Conservation (phyloP, 2,329 filamentous ascomycete genomes). For the Cladosporium sp. region DNA sequence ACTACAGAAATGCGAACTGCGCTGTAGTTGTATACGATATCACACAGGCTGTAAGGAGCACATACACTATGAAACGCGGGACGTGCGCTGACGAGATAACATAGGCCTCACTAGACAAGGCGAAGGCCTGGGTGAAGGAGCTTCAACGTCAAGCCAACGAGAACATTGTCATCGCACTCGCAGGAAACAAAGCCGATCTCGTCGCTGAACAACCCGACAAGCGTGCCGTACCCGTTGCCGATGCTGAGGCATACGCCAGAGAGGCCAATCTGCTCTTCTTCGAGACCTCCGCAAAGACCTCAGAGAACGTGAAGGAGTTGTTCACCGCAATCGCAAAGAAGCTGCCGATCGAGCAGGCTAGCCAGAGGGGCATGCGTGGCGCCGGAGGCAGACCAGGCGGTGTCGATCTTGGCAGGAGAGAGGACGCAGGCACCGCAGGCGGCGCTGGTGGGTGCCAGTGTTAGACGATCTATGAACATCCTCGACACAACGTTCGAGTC, state of each 20-base stretch:
- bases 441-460: conserved; percentile 64
- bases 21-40: conserved; percentile 99
- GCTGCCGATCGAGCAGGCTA: conserved; percentile 90
- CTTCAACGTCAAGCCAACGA: conserved; percentile 98
- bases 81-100: conserved; percentile 25
- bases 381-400: conserved; percentile 60
- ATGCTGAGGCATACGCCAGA: conserved; percentile 91
- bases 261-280: conserved; percentile 96
- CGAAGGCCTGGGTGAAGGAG: conserved; percentile 99
- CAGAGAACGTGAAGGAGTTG: conserved; percentile 91
- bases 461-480: conserved; percentile 39
- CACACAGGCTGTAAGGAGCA: conserved; percentile 82
- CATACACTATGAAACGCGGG: background rate
- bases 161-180: conserved; percentile 98
- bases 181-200: conserved; percentile 96
- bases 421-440: conserved; percentile 59
- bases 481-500: background rate
- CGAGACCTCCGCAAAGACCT: conserved; percentile 96
- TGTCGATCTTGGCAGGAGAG: conserved; percentile 66
- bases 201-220: conserved; percentile 94
- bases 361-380: conserved; percentile 76
- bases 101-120: conserved; percentile 95
- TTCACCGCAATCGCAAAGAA: conserved; percentile 99
- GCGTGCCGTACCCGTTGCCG: conserved; percentile 82
- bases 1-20: conserved; percentile 99